Evolutionary conservation across 495 filamentous ascomycete genomes (phyloP).

Genomic region (Penicillium pancosmium): DNA sequence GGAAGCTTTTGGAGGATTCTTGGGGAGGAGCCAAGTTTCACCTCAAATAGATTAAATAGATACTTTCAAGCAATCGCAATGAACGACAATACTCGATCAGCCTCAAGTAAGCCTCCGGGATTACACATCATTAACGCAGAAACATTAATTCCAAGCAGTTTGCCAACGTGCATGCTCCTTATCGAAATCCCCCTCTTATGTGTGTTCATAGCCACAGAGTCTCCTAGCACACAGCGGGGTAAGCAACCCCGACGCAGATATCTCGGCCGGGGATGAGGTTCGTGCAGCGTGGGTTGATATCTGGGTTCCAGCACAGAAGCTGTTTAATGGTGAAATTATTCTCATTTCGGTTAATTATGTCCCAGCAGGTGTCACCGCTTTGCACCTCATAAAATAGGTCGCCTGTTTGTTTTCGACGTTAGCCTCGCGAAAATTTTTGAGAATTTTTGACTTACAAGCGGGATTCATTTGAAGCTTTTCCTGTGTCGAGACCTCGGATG

Average conservation of each 20-base stretch:
- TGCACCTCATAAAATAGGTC: conserved; percentile 20
- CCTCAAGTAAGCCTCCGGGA: not conserved
- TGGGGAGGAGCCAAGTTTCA: conserved; percentile 23
- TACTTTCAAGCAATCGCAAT: not conserved
- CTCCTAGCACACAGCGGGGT: conserved; percentile 16
- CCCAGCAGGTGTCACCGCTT: conserved; percentile 33
- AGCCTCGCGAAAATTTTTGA: not conserved
- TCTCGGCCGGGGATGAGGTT: conserved; percentile 30
- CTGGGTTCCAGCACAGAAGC: conserved; percentile 32
- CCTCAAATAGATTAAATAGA: conserved; percentile 1
- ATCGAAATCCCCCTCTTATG: not conserved
- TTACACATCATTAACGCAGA: not conserved
- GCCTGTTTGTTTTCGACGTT: conserved; percentile 16
- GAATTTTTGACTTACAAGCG: conserved; percentile 16
- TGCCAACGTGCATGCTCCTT: not conserved
- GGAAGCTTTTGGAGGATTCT: conserved; percentile 27
- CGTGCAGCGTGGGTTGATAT: conserved; percentile 30
- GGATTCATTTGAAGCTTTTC: conserved; percentile 1
- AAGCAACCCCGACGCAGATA: conserved; percentile 24
- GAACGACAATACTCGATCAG: not conserved
- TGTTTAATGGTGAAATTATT: conserved; percentile 28
- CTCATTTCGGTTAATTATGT: conserved; percentile 20
- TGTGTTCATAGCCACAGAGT: not conserved
- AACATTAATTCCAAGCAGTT: not conserved
- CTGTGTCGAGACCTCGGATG: not conserved